Conservation (phyloP, 2,329 filamentous ascomycete genomes). For the Nannizziopsis barbatae region DNA sequence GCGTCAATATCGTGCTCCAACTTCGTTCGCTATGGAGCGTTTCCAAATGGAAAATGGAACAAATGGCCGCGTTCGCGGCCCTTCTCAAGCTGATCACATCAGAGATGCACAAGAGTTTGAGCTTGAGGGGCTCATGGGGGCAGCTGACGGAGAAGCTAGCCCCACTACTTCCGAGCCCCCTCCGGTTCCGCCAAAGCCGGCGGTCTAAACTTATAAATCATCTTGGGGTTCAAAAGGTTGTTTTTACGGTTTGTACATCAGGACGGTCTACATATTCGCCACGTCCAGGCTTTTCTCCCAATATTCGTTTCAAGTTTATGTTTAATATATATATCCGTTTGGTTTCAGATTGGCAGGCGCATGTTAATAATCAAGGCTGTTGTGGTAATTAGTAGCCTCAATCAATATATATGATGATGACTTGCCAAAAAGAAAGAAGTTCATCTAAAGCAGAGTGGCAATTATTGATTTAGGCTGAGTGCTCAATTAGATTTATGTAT, state of each 20-base stretch:
- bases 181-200: constrained; percentile 8
- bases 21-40: constrained; percentile 3
- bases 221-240: constrained; percentile 14
- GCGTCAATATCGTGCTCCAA: constrained; percentile 5
- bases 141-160: constrained; percentile 22
- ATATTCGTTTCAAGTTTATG: too few species aligned
- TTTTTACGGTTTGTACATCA: background rate
- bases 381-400: too few species aligned
- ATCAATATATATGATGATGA: too few species aligned
- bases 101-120: constrained; percentile 88
- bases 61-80: constrained; percentile 37
- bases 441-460: too few species aligned
- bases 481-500: background rate
- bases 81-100: constrained; percentile 42
- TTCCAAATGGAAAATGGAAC: constrained; percentile 6
- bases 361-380: too few species aligned
- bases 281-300: too few species aligned
- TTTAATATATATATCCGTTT: background rate
- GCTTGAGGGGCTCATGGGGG: constrained; percentile 61
- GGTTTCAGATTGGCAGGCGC: background rate
- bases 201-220: background rate
- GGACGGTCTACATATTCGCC: background rate
- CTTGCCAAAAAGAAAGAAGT: too few species aligned
- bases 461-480: too few species aligned
- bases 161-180: constrained; percentile 11